Percentiles rank a stretch among this genome's conserved stretches.
Conservation (phyloP, 805 yeast species). For the Candida golubevii region DNA sequence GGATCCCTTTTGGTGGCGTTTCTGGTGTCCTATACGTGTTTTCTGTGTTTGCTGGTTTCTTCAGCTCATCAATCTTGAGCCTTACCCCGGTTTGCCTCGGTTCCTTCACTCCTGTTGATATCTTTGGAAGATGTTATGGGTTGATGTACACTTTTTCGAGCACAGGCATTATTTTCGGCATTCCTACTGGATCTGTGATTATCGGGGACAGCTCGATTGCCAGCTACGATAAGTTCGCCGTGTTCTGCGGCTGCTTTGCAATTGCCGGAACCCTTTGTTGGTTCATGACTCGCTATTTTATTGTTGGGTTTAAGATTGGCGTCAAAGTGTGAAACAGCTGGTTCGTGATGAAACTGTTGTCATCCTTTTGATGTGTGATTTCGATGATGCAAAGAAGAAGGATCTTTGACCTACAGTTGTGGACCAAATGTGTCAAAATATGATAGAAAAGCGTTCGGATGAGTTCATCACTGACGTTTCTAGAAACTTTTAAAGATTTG, state of each 20-base stretch:
- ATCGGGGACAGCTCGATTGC: constrained; percentile 28
- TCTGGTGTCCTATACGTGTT: constrained; percentile 46
- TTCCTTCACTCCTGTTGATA: constrained; percentile 54
- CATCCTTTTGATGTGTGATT: too few species aligned
- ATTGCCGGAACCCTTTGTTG: constrained; percentile 36
- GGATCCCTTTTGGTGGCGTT: constrained; percentile 61
- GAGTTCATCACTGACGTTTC: too few species aligned
- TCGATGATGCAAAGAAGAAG: too few species aligned
- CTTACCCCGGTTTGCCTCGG: constrained; percentile 69
- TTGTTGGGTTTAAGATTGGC: constrained; percentile 39
- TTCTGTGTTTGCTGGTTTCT: constrained; percentile 53
- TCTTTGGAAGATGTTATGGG: constrained; percentile 68
- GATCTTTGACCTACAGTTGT: too few species aligned
- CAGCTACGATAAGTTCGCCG: constrained; percentile 41
- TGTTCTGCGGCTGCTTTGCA: constrained; percentile 41
- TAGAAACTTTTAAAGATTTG: too few species aligned
- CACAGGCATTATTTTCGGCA: constrained; percentile 32
- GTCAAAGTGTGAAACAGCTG: constrained; percentile 10
- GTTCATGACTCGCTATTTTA: constrained; percentile 39
- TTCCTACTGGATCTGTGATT: constrained; percentile 34
- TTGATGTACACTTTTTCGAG: constrained; percentile 60
- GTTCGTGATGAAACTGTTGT: too few species aligned
- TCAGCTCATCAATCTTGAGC: constrained; percentile 58
- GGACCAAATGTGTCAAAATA: too few species aligned
- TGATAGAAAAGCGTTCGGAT: too few species aligned